Conservation (phyloP, 345 rosid species). For the Angophora floribunda region DNA sequence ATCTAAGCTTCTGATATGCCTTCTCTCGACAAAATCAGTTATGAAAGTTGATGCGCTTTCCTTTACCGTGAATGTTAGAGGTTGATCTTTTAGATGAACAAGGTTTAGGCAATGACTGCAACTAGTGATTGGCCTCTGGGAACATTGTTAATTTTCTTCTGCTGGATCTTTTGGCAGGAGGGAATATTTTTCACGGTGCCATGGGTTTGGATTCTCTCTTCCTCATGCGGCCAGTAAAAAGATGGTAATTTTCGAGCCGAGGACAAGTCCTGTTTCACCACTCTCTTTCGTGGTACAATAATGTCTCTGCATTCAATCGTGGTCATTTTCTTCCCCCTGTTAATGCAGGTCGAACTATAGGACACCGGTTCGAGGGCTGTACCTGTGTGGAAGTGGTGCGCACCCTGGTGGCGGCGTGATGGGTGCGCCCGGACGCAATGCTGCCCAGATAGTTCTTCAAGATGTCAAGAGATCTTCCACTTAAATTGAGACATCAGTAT, state of each 20-base stretch:
- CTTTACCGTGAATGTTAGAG: not conserved
- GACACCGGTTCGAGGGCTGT: conserved; percentile 64
- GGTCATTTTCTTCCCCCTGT: not conserved
- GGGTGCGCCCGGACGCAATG: conserved; percentile 89
- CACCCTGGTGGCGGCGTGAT: conserved; percentile 93
- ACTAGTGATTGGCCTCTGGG: not conserved
- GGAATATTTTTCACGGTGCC: conserved; percentile 76
- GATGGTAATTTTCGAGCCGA: conserved; percentile 40
- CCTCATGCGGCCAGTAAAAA: conserved; percentile 75
- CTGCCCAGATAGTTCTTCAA: conserved; percentile 57
- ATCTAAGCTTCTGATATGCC: not conserved
- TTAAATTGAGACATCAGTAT: not conserved
- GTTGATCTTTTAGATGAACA: not conserved
- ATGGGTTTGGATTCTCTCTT: conserved; percentile 77
- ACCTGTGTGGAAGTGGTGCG: conserved; percentile 79
- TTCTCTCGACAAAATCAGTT: not conserved
- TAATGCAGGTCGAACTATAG: conserved; percentile 55
- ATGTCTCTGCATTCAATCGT: not conserved
- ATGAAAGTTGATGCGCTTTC: not conserved
- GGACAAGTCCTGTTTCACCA: not conserved
- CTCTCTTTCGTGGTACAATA: not conserved
- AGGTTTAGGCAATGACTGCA: not conserved
- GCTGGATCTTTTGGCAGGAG: conserved; percentile 43
- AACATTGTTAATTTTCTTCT: not conserved
- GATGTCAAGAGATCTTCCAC: conserved; percentile 15